Base-by-base conservation (phyloP, 352 stramenopile species). In the Albugo laibachii region DNA sequence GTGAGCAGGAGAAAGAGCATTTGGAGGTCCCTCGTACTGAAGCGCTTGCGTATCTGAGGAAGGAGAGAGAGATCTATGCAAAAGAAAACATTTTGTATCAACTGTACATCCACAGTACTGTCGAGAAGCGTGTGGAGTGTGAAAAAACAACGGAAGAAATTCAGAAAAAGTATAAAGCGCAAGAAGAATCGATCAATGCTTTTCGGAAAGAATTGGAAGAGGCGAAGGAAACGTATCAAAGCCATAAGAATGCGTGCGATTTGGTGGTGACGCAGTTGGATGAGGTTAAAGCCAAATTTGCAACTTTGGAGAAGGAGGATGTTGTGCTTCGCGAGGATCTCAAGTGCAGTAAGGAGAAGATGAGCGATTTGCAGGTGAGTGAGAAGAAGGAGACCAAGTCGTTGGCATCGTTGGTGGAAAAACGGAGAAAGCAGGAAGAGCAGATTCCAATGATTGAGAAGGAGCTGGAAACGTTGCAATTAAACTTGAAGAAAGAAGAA, bases 41-140 rank as follows among this genome's bases (percentile, higher is more conserved):
- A 58, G 96, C 95, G 10, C 74, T 98, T 34, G 76, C 88, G 41
- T 94, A 95, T 45, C 50, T 98, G 27, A 63, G 72, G 16, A 97
- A 97, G 57, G 92, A 98, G 58, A 78, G 89, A 34, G 89, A 97
- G 41, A 86, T 99, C 51, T 94, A 95, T 51, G 66, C 84, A 16
- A 96, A 98, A 74, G 88, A 93, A 38, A 97, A 97, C 57, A 83
- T 97, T 38, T 54, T 98, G 38, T 98, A 94, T 65, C 94, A 99
- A 58, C 71, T 97, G 45, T 82, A 93, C 64, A 75, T 83, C 19
- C 68, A 89, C 50, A 75, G 92, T 27, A 72, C 67, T 3, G 67
- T 62, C 2, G 36, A 50, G 18, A 92, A 95, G 59, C 59, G 74
- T 15, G 69, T 65, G 24, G 38, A 78, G 21, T 84, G 69, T 36